Evolutionary conservation across 345 rosid genomes (phyloP), one percentile per base, ranked within the genome.

Genomic region (Hypericum perforatum): DNA sequence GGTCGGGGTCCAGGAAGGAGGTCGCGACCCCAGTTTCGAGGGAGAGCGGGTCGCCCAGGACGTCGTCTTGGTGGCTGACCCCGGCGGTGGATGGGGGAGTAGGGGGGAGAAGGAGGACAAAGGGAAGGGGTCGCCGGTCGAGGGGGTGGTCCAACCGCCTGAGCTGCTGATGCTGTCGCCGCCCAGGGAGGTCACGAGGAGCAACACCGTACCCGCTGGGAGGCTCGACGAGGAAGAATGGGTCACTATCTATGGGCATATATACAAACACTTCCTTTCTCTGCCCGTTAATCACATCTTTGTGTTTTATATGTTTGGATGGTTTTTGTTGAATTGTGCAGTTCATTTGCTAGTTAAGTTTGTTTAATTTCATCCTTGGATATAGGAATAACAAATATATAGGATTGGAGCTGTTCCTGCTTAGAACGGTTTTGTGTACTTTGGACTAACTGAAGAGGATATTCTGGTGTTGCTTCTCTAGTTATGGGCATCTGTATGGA

Each of bases 221-320:
- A 80, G 77, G 52, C 75, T 88, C 59, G 82, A 88, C 32, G 95
- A 84, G 68, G 98, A 88, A 78, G 94, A 88, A 65, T 88, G 98
- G 98, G 85, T 88, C 68, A 92, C 98, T 45, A 94, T 92, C 59
- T 92, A 85, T 65, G 98, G 98, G 98, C 85, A 82, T 61, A 70
- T 6, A n/a, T 6, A 56, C 37, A n/a, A 3, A 56, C 37, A 16
- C 45, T 54, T 46, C 4, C 7, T 39, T 39, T 49, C 54, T 37
- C 22, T 3, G 7, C 6, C 36, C 41, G n/a, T 9, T 39, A 6
- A 15, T 42, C 10, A 37, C 39, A 39, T 43, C n/a, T 43, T 11
- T 16, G 22, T 16, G n/a, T 55, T 15, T 37, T 16, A 11, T 55
- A 10, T 7, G 14, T 32, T 1, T n/a, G 11, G 15, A 39, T 32